Evolutionary conservation across 768 basidiomycete species (phyloP), one percentile per base, ranked within the genome.

Genomic region (Suillus tomentosus): DNA sequence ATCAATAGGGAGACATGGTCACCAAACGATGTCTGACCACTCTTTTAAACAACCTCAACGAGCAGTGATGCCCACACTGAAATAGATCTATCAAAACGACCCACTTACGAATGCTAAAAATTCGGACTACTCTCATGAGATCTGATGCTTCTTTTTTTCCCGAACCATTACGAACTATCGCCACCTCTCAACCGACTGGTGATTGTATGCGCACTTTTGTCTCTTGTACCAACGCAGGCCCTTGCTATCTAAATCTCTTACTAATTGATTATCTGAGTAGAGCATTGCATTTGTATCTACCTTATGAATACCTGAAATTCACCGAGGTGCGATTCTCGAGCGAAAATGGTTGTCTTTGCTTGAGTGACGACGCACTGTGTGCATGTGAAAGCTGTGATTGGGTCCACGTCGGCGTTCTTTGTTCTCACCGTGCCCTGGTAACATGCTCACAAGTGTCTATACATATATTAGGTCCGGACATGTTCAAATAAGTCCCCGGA

Each of bases 1-100:
- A 22, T 42, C 36, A 22, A 10, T 68, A 94, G 92, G 95, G 95
- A 57, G 97, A 99, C 72, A 94, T 96, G 89, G 97, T 99, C 68
- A 99, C 97, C 34, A 96, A 96, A 80, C 85, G 94, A 71, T 96
- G 94, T 77, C 82, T 96, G 64, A 92, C 92, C 55, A 95, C 94
- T 39, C 83, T 96, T 39, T 83, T 96, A 65, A 91, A 94, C 77
- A 95, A 96, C 76, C 81, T 96, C 67, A 89, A 88, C 67, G 91
- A 92, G 74, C 82, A 85, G 65, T 89, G 60, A 75, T 19, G 19
- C 50, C 36, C 37, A 14, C 13, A 3, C 22, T 5, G 13, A 24
- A 14, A 13, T 53, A 31, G 51, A 51, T 53, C 27, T 31, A 57
- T 58, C 64, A 37, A 31, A 31, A 17, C 40, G 42, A 54, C 27